Conservation (phyloP, 371 early-diverging fungal genomes). For the Coemansia sp. region DNA sequence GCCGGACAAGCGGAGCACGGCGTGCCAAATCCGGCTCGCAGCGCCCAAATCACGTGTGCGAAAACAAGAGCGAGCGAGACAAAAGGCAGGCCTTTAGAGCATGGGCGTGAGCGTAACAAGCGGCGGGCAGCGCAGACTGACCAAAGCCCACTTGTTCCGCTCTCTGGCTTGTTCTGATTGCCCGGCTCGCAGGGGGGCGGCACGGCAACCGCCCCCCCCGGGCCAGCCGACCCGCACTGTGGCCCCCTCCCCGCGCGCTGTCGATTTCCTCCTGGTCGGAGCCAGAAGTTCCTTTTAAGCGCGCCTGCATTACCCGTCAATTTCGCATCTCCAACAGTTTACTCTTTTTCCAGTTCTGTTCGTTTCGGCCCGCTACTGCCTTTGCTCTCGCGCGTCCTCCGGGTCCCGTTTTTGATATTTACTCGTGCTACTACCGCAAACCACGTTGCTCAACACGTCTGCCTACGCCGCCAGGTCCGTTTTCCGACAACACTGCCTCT, state of each 20-base stretch:
- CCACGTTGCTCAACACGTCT: not conserved
- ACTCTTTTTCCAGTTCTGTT: constrained; percentile 9
- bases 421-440: constrained; percentile 1
- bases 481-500: not conserved
- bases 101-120: not conserved
- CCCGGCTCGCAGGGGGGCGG: constrained; percentile 3
- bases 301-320: constrained; percentile 50
- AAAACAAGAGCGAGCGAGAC: not conserved
- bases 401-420: not conserved
- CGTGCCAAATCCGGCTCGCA: not conserved
- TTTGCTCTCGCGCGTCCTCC: constrained; percentile 1
- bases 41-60: not conserved
- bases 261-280: constrained; percentile 38
- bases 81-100: constrained; percentile 2
- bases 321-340: constrained; percentile 42
- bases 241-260: constrained; percentile 6
- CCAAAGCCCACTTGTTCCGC: not conserved
- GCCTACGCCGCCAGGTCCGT: not conserved
- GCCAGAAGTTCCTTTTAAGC: constrained; percentile 49
- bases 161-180: constrained; percentile 10
- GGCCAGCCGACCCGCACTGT: constrained; percentile 6
- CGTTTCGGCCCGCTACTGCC: constrained; percentile 7
- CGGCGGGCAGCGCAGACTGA: constrained; percentile 1
- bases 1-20: not conserved
- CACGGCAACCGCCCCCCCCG: constrained; percentile 2